These are phyloP conservation scores for Microbotryomycetes sp. DNA, from an alignment of 1,284 basidiomycete species.

Conservation along the genomic window DNA sequence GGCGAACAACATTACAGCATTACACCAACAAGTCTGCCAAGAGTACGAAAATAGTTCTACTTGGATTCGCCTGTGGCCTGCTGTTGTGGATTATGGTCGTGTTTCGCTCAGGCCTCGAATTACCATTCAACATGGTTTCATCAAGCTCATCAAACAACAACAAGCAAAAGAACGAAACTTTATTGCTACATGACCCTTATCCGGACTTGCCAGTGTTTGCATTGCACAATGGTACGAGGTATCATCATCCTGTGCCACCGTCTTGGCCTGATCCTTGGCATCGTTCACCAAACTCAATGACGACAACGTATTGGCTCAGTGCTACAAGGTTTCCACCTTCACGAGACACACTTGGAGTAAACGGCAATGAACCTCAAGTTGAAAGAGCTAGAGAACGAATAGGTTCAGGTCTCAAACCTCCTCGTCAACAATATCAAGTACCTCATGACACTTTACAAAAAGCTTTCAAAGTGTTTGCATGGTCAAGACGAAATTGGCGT, in stretches of 20 bases:
- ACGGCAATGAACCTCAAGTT: slow-evolving; percentile 14
- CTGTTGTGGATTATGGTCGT: no score
- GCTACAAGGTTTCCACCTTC: slow-evolving; percentile 10
- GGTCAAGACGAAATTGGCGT: not conserved
- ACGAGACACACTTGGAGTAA: not conserved
- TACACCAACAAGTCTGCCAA: no score
- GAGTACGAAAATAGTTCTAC: no score
- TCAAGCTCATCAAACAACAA: no score
- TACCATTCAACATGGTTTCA: no score
- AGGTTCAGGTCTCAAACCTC: not conserved
- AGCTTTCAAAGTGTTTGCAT: not conserved
- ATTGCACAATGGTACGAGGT: not conserved
- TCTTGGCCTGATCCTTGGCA: slow-evolving; percentile 22
- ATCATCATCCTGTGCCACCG: slow-evolving; percentile 17
- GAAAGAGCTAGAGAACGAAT: slow-evolving; percentile 14
- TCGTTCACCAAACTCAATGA: not conserved
- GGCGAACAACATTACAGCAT: not conserved
- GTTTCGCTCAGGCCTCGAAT: no score
- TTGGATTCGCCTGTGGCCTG: no score
- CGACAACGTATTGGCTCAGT: not conserved
- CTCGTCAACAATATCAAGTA: not conserved
- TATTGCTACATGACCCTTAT: not conserved
- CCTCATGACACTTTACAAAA: not conserved
- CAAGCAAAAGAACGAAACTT: no score
- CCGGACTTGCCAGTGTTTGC: not conserved